A percentile compares a stretch with the other conserved stretches of the same genome.
phyloP scores from a whole-genome alignment of 2,329 filamentous ascomycete genomes.

The Cladosporium halotolerans region DNA sequence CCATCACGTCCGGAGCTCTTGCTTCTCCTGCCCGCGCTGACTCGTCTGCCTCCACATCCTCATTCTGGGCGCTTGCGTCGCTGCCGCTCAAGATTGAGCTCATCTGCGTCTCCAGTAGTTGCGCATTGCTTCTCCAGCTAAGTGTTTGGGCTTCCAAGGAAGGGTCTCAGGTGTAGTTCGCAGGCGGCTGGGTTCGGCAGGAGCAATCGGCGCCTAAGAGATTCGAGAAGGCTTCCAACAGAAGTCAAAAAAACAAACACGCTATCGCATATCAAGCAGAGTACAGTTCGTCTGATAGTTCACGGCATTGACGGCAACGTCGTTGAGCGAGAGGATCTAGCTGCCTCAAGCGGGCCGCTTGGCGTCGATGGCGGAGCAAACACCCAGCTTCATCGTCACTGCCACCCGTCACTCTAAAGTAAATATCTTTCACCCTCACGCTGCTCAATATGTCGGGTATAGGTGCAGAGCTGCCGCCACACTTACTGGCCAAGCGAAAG shows the following conservation, averaged over 20 bases:
- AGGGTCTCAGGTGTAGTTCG: neutral
- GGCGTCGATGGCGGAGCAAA: neutral
- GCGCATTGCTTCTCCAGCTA: constrained; percentile 45
- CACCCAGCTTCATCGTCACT: constrained; percentile 1
- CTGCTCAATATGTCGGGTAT: constrained; percentile 55
- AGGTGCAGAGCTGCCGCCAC: constrained; percentile 63
- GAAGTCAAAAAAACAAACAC: no score
- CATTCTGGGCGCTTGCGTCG: constrained; percentile 54
- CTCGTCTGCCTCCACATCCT: constrained; percentile 40
- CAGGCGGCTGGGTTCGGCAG: neutral
- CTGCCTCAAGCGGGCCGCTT: no score
- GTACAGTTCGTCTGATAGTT: no score
- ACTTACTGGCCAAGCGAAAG: constrained; percentile 51
- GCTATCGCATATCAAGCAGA: no score
- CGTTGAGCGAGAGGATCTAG: no score
- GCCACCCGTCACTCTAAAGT: neutral
- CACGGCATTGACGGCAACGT: no score
- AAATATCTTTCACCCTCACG: no score
- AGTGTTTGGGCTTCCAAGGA: neutral
- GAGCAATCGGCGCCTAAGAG: no score
- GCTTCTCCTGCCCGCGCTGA: constrained; percentile 18
- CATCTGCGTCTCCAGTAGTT: constrained; percentile 53
- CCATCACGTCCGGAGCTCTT: constrained; percentile 1
- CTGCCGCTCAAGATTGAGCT: constrained; percentile 61
- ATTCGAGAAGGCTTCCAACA: no score